Conservation (phyloP, 2,329 filamentous ascomycete species). For the Diaporthe citriasiana region DNA sequence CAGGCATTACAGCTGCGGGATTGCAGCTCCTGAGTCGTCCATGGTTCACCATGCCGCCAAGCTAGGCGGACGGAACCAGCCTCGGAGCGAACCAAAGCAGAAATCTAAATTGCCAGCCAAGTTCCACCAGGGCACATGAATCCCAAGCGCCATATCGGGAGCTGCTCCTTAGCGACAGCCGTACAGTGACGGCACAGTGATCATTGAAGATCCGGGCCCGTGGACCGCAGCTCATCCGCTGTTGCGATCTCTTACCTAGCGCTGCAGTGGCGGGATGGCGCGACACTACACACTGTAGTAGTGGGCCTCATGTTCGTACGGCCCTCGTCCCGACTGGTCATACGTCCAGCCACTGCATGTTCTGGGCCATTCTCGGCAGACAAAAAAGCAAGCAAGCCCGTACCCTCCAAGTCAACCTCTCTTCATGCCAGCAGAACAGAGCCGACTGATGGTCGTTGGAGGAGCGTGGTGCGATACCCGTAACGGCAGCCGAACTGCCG, state of each 20-base stretch:
- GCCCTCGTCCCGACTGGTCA: constrained; percentile 29
- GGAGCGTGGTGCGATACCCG: not conserved
- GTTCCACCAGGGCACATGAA: not conserved
- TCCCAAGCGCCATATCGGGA: constrained; percentile 7
- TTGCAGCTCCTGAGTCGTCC: not conserved
- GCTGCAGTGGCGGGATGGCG: constrained; percentile 32
- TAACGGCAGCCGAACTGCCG: not conserved
- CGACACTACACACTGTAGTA: constrained; percentile 32
- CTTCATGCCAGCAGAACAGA: constrained; percentile 8
- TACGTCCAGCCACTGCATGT: constrained; percentile 4
- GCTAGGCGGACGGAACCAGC: constrained; percentile 18
- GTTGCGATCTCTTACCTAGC: constrained; percentile 32
- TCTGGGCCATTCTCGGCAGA: constrained; percentile 22
- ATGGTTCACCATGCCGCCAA: constrained; percentile 21
- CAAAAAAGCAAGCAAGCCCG: constrained; percentile 7
- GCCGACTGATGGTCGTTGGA: constrained; percentile 1
- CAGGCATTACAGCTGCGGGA: not conserved
- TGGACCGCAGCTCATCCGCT: constrained; percentile 7
- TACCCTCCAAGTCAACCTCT: not conserved
- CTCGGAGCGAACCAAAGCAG: constrained; percentile 20
- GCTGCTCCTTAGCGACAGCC: not conserved
- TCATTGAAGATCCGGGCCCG: constrained; percentile 14
- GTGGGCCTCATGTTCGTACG: constrained; percentile 27
- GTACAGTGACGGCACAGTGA: constrained; percentile 25
- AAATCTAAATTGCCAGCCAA: constrained; percentile 7